A percentile compares a stretch with the other conserved stretches of the same genome.
These are phyloP conservation scores for Pichia sp. DNA, from an alignment of 1,139 yeast genomes.

Conservation along the genomic window DNA sequence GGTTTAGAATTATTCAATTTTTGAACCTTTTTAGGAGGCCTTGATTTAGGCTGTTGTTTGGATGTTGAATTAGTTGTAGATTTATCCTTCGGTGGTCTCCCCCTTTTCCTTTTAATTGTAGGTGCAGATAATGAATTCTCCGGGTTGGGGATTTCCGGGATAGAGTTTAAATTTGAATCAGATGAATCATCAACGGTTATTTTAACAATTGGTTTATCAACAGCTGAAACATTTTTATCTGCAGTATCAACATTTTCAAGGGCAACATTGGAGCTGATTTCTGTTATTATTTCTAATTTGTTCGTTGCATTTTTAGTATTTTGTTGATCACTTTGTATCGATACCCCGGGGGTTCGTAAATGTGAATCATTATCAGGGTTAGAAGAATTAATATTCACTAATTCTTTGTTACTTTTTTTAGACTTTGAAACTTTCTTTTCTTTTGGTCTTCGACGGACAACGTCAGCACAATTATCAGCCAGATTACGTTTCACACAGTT, in stretches of 20 bases:
- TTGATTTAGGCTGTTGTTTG: not conserved
- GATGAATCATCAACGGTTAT: not conserved
- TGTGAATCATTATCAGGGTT: too few species aligned
- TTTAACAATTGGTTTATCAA: too few species aligned
- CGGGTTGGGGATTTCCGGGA: slow-evolving; percentile 40
- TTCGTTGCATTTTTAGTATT: too few species aligned
- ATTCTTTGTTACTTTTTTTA: not conserved
- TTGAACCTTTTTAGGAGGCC: not conserved
- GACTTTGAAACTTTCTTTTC: not conserved
- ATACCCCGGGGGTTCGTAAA: too few species aligned
- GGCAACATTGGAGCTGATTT: too few species aligned
- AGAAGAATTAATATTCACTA: too few species aligned
- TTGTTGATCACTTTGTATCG: too few species aligned
- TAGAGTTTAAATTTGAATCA: not conserved
- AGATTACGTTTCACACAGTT: slow-evolving; percentile 60
- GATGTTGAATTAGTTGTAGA: not conserved
- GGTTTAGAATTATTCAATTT: not conserved
- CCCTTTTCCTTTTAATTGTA: slow-evolving; percentile 7
- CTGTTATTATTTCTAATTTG: too few species aligned
- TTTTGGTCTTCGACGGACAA: slow-evolving; percentile 35
- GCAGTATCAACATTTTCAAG: too few species aligned
- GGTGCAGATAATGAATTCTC: not conserved
- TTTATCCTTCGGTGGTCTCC: slow-evolving; percentile 8
- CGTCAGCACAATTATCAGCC: slow-evolving; percentile 48
- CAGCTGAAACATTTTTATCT: too few species aligned